These are phyloP conservation scores for Salix koriyanagi DNA, from an alignment of 345 rosid species.

Conservation along the genomic window DNA sequence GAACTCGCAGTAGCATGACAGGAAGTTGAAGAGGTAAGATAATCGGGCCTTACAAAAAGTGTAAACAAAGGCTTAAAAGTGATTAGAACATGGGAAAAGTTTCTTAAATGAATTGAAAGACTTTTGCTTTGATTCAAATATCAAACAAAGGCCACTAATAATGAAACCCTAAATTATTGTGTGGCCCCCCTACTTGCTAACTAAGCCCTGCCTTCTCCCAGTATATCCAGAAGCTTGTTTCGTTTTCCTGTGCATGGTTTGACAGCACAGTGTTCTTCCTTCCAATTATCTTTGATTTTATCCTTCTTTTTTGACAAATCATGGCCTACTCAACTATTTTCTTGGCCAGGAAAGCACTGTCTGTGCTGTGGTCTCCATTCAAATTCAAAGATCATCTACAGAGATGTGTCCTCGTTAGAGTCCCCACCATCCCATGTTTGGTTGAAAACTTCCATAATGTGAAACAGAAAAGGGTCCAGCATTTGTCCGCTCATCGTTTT, in stretches of 20 bases:
- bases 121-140: neutral
- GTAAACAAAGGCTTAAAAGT: neutral
- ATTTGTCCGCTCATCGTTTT: neutral
- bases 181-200: no score
- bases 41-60: no score
- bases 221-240: no score
- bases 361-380: neutral
- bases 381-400: neutral
- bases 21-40: no score
- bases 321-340: neutral
- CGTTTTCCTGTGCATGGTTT: neutral
- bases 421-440: neutral
- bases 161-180: slow-evolving; percentile 3
- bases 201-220: neutral
- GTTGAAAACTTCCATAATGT: neutral
- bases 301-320: neutral
- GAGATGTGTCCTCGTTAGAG: neutral
- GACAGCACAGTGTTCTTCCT: no score
- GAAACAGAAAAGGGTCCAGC: neutral
- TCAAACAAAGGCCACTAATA: neutral
- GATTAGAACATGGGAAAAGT: neutral
- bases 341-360: neutral
- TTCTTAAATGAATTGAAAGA: neutral
- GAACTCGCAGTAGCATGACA: no score
- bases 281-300: neutral